Base-by-base conservation (phyloP, 345 rosid genomes). In the Euphorbia pulcherrima region DNA sequence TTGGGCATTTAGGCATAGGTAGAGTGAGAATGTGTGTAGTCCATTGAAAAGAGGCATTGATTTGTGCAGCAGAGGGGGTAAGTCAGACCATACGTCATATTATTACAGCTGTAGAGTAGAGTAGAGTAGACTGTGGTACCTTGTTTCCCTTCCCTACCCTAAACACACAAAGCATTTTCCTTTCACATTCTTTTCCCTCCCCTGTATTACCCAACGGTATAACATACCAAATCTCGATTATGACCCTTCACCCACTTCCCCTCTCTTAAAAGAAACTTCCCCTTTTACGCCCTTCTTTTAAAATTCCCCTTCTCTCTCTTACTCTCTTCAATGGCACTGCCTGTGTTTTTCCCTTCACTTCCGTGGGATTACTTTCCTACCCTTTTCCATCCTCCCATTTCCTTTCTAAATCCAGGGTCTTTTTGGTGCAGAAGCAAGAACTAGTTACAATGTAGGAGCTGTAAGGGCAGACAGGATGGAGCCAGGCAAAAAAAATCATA, bases 221-320 rank as follows among this genome's bases (percentile, higher is more conserved):
- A 70, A 69, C 64, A 65, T 60, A 68, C 75, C 40, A 54, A 68
- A 69, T 51, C 75, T 70, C 78, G 78, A 80, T 78, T 80, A 73
- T 56, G 79, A 76, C 81, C 44, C 76, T 68, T 78, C 86, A 78
- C 82, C 81, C 75, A 66, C 80, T 71, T 69, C 11, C 53, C 26
- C 58, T 2, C 18, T 48, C 67, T 29, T 29, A 68, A 35, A 60
- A 30, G 47, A n/a, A 58, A 24, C 65, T 56, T 62, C 53, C 62
- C 60, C 62, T 33, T 17, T n/a, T n/a, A 6, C 33, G 8, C 47
- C 35, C 21, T 60, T 1, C 20, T n/a, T 2, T 5, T 29, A 55
- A 14, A 55, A 14, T 11, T 10, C 62, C 17, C 2, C 21, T 39
- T 26, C 40, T 18, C 65, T 16, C 64, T 69, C 35, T 48, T 67